Percentiles rank a stretch among this genome's conserved stretches.
Conservation (phyloP, 345 rosid genomes). For the Eucalyptus pauciflora region DNA sequence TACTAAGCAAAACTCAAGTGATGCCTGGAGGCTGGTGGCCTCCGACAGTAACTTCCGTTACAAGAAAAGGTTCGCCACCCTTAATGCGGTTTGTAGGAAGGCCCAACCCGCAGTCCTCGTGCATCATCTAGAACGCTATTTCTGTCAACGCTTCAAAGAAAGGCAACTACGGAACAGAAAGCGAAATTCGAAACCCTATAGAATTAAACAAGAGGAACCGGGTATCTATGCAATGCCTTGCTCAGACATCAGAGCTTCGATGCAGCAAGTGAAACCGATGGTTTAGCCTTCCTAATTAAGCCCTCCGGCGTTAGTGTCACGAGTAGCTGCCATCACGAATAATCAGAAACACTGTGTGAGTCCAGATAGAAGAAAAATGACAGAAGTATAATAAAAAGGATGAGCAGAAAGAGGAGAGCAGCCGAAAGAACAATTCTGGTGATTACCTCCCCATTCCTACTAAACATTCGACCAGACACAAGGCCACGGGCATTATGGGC, state of each 20-base stretch:
- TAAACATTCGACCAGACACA: too few relatives aligned
- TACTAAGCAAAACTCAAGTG: too few relatives aligned
- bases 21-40: too few relatives aligned
- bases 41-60: not conserved
- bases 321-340: constrained; percentile 43
- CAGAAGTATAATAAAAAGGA: not conserved
- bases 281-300: constrained; percentile 38
- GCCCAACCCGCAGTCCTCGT: not conserved
- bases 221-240: not conserved
- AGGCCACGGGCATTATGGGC: too few relatives aligned
- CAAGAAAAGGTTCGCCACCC: not conserved
- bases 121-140: not conserved
- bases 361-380: not conserved
- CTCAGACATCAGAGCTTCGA: constrained; percentile 55
- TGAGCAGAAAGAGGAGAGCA: not conserved
- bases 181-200: not conserved
- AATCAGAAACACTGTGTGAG: not conserved
- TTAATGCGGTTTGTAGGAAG: not conserved
- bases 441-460: constrained; percentile 44
- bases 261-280: constrained; percentile 12
- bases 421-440: not conserved
- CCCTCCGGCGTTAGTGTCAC: constrained; percentile 75
- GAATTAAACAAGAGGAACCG: not conserved
- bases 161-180: not conserved
- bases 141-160: not conserved